Evolutionary conservation across 1,284 basidiomycete species (phyloP), one percentile per base, ranked within the genome.

Genomic region (Cryptococcus neoformans): DNA sequence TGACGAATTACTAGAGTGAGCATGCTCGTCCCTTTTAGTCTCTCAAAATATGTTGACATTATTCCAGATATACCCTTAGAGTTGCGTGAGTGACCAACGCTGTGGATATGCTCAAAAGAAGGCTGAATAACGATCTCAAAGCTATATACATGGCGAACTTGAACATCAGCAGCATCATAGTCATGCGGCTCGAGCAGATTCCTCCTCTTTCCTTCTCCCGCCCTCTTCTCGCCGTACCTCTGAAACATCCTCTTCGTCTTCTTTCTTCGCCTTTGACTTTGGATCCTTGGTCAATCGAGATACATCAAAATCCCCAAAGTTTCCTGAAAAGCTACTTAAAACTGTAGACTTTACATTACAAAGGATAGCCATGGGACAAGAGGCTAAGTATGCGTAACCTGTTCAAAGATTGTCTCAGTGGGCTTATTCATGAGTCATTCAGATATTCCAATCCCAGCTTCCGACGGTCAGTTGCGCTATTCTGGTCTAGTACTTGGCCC

Each of bases 311-410:
- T 88, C 85, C 56, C 87, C 90, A 66, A 90, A 90, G 70, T 95
- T 93, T 72, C 92, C 93, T 0, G 92, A 96, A 77, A 92, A 92
- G 75, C 80, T 95, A 59, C 74, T 96, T 60, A 95, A 92, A 76
- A 86, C 88, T 6, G 77, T 97, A 62, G 92, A 95, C 72, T 83
- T 86, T 73, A 89, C 87, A 73, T 76, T 96, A 70, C 88, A 93
- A 78, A 84, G 86, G 63, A 92, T 96, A 65, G 90, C 90, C 6
- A 92, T 93, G 87, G 92, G 90, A 1, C 88, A 87, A 76, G 91
- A 95, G 73, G 74, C 87, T 40, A 85, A 83, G 90, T 93, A 73
- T 76, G 89, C 14, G 14, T 12, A 49, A 11, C 37, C 11, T 37
- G 17, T n/a, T 10, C 42, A 8, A 44, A 8, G 21, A 40, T 11